Evolutionary conservation across 805 yeast species (phyloP).

Genomic region (Citeromyces matritensis): DNA sequence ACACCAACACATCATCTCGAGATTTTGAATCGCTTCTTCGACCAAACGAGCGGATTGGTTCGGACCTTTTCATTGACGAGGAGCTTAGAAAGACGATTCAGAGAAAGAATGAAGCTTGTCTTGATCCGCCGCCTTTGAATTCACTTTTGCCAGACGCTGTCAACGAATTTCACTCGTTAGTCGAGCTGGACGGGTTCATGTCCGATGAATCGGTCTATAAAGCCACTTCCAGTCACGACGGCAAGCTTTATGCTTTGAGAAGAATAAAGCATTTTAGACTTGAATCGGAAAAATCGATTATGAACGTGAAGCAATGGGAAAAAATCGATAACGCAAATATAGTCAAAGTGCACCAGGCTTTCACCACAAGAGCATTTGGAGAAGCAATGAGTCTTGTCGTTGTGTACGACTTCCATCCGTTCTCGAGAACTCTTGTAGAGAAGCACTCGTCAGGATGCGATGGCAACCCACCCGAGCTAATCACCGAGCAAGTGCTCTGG

Average conservation of each 20-base stretch:
- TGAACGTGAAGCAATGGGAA: slow-evolving; percentile 54
- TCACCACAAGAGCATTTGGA: slow-evolving; percentile 77
- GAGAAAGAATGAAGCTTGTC: slow-evolving; percentile 64
- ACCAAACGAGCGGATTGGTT: slow-evolving; percentile 59
- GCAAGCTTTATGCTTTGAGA: slow-evolving; percentile 61
- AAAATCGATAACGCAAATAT: slow-evolving; percentile 38
- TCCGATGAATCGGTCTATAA: slow-evolving; percentile 38
- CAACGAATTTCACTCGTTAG: slow-evolving; percentile 72
- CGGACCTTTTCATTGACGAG: slow-evolving; percentile 57
- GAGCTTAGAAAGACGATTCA: slow-evolving; percentile 59
- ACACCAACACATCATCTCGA: slow-evolving; percentile 84
- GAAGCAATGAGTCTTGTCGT: slow-evolving; percentile 53
- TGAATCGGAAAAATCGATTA: slow-evolving; percentile 42
- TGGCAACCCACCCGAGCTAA: slow-evolving; percentile 24
- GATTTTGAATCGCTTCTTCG: slow-evolving; percentile 42
- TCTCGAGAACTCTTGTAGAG: slow-evolving; percentile 55
- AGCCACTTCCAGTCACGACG: slow-evolving; percentile 67
- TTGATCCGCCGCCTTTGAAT: slow-evolving; percentile 35
- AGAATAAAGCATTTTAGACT: slow-evolving; percentile 50
- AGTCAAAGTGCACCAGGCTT: slow-evolving; percentile 63
- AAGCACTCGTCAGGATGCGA: slow-evolving; percentile 33
- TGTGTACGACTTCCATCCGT: slow-evolving; percentile 78
- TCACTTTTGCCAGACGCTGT: slow-evolving; percentile 59
- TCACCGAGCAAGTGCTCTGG: slow-evolving; percentile 65
- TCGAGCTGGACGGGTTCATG: slow-evolving; percentile 52